Evolutionary conservation across 176 grass and related monocot genomes (phyloP), one percentile per base, ranked within the genome.

Genomic region (Aechmea fasciata): DNA sequence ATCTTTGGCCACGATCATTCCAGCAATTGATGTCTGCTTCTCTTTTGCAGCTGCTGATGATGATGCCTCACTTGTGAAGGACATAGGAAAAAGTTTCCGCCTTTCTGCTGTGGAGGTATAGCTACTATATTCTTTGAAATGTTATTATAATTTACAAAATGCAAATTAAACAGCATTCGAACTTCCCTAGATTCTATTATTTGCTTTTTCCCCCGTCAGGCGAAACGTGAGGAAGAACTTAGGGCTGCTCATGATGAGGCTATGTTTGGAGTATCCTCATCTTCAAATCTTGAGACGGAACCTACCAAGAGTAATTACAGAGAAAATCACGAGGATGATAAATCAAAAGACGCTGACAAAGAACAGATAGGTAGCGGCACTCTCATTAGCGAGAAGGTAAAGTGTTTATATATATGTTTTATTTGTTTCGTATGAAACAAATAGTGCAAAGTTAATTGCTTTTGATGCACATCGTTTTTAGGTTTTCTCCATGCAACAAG

Each of bases 21-120:
- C 19, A 0, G 54, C 54, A 59, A 59, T 59, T 59, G 9, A 18
- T 19, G 9, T 59, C 54, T 59, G 54, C 75, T 75, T 7, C 12
- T 75, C 83, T 33, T 49, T 11, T 78, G 66, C 69, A 96, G 88
- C 68, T 77, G 86, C 86, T 70, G 90, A 90, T 71, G 93, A 96
- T 77, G 93, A 96, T 71, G 86, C 81, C 74, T 78, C 79, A 49
- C 59, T 92, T 15, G 87, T 96, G 65, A 96, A 87, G 74, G 71
- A 81, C 77, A 90, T 96, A 26, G 93, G 86, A 20, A 92, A 92
- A 78, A 96, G 86, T 63, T 96, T 96, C 77, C 80, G 89, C 69
- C 78, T 90, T 67, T 96, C 86, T 81, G 81, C 86, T 47, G 81
- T 96, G 52, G 81, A 92, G 89, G 93, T 96, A 85, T 47, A 9